Evolutionary conservation across 1,139 yeast species (phyloP).

Genomic region (Debaryomyces psychrophilus): DNA sequence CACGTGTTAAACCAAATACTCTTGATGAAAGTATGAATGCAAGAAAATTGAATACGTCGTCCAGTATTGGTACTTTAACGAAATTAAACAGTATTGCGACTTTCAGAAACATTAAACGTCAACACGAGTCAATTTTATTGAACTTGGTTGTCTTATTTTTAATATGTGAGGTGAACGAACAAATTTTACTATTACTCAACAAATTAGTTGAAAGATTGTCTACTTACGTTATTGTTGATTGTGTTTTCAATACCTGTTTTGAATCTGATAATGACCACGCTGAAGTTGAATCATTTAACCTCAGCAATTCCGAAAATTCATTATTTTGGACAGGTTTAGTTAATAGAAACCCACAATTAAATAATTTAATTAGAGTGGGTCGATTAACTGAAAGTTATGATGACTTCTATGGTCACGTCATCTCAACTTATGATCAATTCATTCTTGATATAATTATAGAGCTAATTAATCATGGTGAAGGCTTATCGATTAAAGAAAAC

Average conservation of each 20-base stretch:
- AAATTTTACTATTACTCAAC: slow-evolving; percentile 31
- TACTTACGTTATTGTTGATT: slow-evolving; percentile 27
- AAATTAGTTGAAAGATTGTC: slow-evolving; percentile 29
- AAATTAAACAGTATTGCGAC: slow-evolving; percentile 28
- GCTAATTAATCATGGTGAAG: slow-evolving; percentile 34
- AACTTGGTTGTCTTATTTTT: slow-evolving; percentile 32
- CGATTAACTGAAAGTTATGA: slow-evolving; percentile 33
- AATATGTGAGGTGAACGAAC: slow-evolving; percentile 36
- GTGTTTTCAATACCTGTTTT: slow-evolving; percentile 33
- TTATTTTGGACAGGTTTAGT: slow-evolving; percentile 34
- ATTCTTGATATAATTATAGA: slow-evolving; percentile 36
- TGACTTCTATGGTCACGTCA: slow-evolving; percentile 24
- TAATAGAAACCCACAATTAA: slow-evolving; percentile 24
- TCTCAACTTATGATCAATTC: slow-evolving; percentile 26
- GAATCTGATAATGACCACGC: slow-evolving; percentile 14
- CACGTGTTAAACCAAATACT: slow-evolving; percentile 24
- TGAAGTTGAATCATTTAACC: slow-evolving; percentile 15
- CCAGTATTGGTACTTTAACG: background rate
- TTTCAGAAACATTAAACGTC: slow-evolving; percentile 30
- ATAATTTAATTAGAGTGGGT: slow-evolving; percentile 23
- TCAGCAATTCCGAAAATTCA: slow-evolving; percentile 27
- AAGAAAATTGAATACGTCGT: background rate
- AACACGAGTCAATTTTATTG: slow-evolving; percentile 30
- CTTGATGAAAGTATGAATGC: background rate
- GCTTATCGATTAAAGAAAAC: slow-evolving; percentile 24